Evolutionary conservation across 2,329 filamentous ascomycete genomes (phyloP).

Genomic region (Acrodontium crateriforme): DNA sequence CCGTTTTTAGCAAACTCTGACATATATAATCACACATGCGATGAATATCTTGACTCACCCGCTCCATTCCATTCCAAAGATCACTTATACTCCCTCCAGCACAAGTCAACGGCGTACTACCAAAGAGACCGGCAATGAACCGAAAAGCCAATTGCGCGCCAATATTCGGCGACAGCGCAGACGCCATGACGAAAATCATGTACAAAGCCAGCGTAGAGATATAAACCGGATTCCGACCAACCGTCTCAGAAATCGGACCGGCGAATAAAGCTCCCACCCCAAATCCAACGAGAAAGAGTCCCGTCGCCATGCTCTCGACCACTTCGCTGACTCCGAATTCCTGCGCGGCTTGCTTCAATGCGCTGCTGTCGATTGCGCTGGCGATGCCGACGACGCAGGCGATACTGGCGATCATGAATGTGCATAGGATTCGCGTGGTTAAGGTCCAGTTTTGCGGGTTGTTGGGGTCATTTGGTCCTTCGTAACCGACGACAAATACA

Average conservation of each 20-base stretch:
- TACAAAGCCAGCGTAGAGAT: slow-evolving; percentile 32
- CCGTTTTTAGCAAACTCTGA: too few species aligned
- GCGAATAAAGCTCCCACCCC: slow-evolving; percentile 35
- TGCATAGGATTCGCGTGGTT: slow-evolving; percentile 19
- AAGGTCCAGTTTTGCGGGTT: slow-evolving; percentile 26
- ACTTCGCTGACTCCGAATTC: slow-evolving; percentile 38
- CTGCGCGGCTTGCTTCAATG: slow-evolving; percentile 30
- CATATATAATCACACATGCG: too few species aligned
- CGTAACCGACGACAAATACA: slow-evolving; percentile 27
- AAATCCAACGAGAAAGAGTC: slow-evolving; percentile 27
- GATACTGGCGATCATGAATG: slow-evolving; percentile 26
- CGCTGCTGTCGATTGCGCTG: slow-evolving; percentile 39
- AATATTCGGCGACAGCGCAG: slow-evolving; percentile 34
- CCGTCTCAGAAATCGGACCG: slow-evolving; percentile 36
- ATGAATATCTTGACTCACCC: too few species aligned
- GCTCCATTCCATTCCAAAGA: slow-evolving; percentile 34
- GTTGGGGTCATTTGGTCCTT: slow-evolving; percentile 22
- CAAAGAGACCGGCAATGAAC: slow-evolving; percentile 37
- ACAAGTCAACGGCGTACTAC: slow-evolving; percentile 31
- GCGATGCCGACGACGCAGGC: slow-evolving; percentile 38
- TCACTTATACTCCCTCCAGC: slow-evolving; percentile 35
- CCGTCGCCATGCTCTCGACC: slow-evolving; percentile 37
- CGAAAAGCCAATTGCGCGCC: slow-evolving; percentile 35
- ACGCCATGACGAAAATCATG: slow-evolving; percentile 36
- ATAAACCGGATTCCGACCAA: slow-evolving; percentile 33